Conservation (phyloP, 805 yeast species). For the Schwanniomyces pseudopolymorphus region DNA sequence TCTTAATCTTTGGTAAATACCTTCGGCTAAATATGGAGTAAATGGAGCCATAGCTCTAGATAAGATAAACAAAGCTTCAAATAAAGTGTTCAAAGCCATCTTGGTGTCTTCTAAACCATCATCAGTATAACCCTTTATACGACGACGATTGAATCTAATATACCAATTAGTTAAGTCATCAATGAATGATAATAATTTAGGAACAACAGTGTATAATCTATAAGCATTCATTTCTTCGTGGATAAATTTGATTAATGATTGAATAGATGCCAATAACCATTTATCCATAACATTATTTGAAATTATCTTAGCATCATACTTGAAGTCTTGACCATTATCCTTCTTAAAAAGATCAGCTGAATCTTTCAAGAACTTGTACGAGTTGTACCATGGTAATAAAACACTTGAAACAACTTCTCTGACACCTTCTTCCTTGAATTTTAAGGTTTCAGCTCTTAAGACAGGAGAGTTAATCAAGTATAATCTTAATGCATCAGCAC, state of each 20-base stretch:
- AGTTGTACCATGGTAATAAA: conserved; percentile 97
- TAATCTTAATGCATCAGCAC: conserved; percentile 96
- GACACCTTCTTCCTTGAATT: conserved; percentile 98
- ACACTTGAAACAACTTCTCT: conserved; percentile 96
- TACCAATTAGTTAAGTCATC: conserved; percentile 98
- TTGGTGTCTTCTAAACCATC: conserved; percentile 81
- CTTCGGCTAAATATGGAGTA: conserved; percentile 93
- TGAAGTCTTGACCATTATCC: conserved; percentile 66
- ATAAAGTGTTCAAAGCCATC: conserved; percentile 84
- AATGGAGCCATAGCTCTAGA: conserved; percentile 98
- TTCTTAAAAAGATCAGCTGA: conserved; percentile 85
- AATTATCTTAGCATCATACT: conserved; percentile 60
- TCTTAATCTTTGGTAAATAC: conserved; percentile 76
- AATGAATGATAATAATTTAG: conserved; percentile 81
- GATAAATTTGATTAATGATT: conserved; percentile 81
- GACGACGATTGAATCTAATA: conserved; percentile 95
- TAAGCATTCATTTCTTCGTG: conserved; percentile 89
- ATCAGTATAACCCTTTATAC: conserved; percentile 84
- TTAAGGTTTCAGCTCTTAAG: conserved; percentile 91
- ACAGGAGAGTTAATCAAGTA: conserved; percentile 98
- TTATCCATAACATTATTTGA: conserved; percentile 94
- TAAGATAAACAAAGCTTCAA: conserved; percentile 85
- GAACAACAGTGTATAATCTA: conserved; percentile 94
- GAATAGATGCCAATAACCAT: conserved; percentile 97
- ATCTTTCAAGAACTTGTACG: conserved; percentile 94